Conservation (phyloP, 2,329 filamentous ascomycete genomes). For the Myriosclerotinia duriaeana region DNA sequence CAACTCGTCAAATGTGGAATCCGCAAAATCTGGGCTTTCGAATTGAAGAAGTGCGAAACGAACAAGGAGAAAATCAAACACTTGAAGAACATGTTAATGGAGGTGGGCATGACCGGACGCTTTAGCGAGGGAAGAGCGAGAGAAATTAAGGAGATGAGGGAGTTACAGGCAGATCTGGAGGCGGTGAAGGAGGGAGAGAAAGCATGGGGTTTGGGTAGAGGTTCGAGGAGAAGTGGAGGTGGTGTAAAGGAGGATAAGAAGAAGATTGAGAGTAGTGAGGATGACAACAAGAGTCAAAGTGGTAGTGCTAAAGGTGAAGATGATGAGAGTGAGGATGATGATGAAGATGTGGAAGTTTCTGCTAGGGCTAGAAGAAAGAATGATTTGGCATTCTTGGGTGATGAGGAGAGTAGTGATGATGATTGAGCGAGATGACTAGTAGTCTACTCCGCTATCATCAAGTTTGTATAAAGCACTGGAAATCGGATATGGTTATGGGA, state of each 20-base stretch:
- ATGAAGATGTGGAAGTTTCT: conserved; percentile 8
- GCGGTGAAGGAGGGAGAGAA: conserved; percentile 79
- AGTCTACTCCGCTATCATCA: neutral
- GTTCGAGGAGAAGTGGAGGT: conserved; percentile 41
- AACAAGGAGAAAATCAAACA: conserved; percentile 83
- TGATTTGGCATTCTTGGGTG: conserved; percentile 65
- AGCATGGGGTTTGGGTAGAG: conserved; percentile 64
- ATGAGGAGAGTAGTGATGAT: conserved; percentile 58
- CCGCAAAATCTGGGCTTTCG: conserved; percentile 85
- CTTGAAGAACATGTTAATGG: conserved; percentile 73
- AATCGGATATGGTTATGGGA: neutral
- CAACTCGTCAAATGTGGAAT: conserved; percentile 89
- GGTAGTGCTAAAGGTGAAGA: conserved; percentile 25
- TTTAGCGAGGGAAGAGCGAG: conserved; percentile 82
- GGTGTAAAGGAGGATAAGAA: conserved; percentile 31
- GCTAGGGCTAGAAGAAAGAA: conserved; percentile 34
- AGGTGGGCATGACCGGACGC: conserved; percentile 83
- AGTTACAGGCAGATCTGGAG: conserved; percentile 81
- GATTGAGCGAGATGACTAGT: neutral
- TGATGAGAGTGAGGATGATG: conserved; percentile 38
- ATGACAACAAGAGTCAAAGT: conserved; percentile 23
- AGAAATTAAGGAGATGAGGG: conserved; percentile 83
- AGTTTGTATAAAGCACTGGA: neutral
- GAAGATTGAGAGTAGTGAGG: conserved; percentile 38
- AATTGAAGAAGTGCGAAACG: conserved; percentile 71